Evolutionary conservation across 2,329 filamentous ascomycete species (phyloP), one percentile per base, ranked within the genome.

Genomic region (Exophiala spinifera): DNA sequence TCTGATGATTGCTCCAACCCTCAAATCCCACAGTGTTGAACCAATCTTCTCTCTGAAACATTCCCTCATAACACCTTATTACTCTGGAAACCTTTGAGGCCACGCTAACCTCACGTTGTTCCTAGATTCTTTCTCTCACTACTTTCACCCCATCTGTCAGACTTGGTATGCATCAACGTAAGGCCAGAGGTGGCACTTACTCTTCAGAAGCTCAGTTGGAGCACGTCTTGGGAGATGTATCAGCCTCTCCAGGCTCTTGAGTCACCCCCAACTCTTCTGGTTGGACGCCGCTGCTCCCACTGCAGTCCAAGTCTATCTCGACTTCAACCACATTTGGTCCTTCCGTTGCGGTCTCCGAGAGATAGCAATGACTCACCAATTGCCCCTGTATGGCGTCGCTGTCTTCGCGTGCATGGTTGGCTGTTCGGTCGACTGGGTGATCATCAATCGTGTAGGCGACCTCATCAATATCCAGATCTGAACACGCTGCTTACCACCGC

Each of bases 1-100:
- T 58, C 23, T 48, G 58, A 63, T 64, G 64, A 59, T 59, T 57
- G 69, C 43, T 70, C 69, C 68, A 69, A 62, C 42, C 20, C 46
- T 34, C 34, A 70, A 20, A 21, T 69, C 66, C 69, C 63, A 66
- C 28, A 5, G 15, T 73, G 72, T 66, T 68, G 72, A 74, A 61
- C 61, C 64, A 73, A 75, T 75, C 72, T 75, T 75, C 72, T 75
- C 72, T 74, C 72, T 74, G 72, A 74, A 39, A 51, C 11, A 46
- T 21, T 8, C 17, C 15, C 46, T 28, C 15, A 13, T n/a, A 5
- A 10, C 3, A 15, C 4, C 15, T 7, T 13, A 23, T 44, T 20
- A 44, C 17, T 6, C 19, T 6, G n/a, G 19, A 17, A 44, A 3
- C 28, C 11, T 6, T 31, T 31, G 28, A 31, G 3, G 10, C 28